Evolutionary conservation across 73 alveolate species (phyloP).

Genomic region (Tetrahymena thermophila): DNA sequence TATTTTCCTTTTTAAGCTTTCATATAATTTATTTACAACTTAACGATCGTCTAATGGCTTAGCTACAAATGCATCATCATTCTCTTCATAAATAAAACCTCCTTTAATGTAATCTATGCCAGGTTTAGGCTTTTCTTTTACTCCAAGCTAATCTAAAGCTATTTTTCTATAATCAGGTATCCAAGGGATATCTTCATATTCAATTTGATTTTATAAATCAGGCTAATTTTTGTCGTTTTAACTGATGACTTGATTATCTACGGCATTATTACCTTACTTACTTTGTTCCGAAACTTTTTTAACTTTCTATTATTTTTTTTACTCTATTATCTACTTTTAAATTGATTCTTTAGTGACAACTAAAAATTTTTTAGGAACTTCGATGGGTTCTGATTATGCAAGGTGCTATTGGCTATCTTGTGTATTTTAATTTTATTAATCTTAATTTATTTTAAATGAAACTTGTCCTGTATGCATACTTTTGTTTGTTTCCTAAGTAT

Average conservation of each 20-base stretch:
- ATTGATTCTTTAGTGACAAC: neutral
- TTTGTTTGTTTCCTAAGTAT: neutral
- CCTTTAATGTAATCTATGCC: neutral
- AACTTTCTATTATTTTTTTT: neutral
- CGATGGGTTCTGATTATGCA: neutral
- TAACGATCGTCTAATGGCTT: neutral
- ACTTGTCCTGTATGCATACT: neutral
- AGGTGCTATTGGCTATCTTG: neutral
- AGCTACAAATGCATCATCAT: neutral
- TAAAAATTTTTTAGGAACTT: neutral
- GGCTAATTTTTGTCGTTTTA: no score
- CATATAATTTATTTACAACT: neutral
- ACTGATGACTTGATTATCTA: neutral
- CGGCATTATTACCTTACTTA: neutral
- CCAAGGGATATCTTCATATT: neutral
- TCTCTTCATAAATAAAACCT: neutral
- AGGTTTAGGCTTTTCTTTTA: neutral
- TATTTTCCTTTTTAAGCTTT: neutral
- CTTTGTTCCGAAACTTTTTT: neutral
- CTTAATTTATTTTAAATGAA: neutral
- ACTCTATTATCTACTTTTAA: neutral
- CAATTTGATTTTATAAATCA: neutral
- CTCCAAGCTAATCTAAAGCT: neutral
- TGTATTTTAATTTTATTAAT: neutral
- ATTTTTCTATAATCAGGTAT: neutral